Base-by-base conservation (phyloP, 352 stramenopile species). In the Hyaloperonospora arabidopsidis region DNA sequence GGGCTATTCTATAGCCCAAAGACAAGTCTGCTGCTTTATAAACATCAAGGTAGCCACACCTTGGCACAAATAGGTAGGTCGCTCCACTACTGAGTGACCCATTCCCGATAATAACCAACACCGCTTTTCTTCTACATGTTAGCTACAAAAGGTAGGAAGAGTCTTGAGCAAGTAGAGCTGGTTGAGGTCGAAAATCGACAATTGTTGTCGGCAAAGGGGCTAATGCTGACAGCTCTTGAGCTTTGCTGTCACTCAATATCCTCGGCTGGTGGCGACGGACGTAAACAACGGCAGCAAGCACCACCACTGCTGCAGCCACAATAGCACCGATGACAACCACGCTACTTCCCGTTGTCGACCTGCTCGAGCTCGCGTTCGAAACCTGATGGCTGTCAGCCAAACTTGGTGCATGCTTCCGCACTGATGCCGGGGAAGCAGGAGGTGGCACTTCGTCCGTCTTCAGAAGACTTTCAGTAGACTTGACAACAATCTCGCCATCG, bases 181-280 rank as follows among this genome's bases (percentile, higher is more conserved):
- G 23, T 19, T 71, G 66, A 0, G 53, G 43, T 19, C 39, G 60
- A 50, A 70, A 70, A 17, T 68, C 41, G 11, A 64, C 44, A 25
- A 59, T 68, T 13, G 51, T 50, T 18, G 61, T 63, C 1, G 62
- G 52, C 14, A 65, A n/a, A 15, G 61, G 61, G 21, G 56, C 50
- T n/a, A 56, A 40, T 45, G 66, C 52, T 19, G 65, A 70, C 29
- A 69, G 52, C 18, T 80, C 54, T n/a, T 67, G 71, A 0, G 65
- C 70, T 49, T 84, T 81, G 46, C 50, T 61, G 22, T 69, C 63
- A 6, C 68, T 57, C 22, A 84, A 17, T 54, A 76, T 49, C 48
- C 75, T 79, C 44, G 72, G 65, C 50, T 84, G 70, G 50, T 64
- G 68, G n/a, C 45, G 48, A 35, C 74, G 68, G 19, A 79, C 36